These are phyloP conservation scores for Ophiostoma pallidulum DNA, from an alignment of 2,329 filamentous ascomycete species.

Conservation along the genomic window DNA sequence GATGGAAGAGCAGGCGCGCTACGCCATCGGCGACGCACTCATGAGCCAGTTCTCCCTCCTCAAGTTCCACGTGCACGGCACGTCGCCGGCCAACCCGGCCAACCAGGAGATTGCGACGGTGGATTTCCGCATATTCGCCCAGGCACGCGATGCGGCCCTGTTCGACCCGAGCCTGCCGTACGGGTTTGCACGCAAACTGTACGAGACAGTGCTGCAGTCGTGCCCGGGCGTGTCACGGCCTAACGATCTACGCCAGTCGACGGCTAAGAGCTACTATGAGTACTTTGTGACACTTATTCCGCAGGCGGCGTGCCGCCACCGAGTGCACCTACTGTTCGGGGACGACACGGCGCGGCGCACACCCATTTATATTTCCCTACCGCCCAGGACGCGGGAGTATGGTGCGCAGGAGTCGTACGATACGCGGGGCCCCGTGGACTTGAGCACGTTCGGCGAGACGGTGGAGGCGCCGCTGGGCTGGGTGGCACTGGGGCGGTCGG, in stretches of 20 bases:
- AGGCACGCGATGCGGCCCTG: slow-evolving; percentile 7
- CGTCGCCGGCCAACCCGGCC: slow-evolving; percentile 14
- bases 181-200: slow-evolving; percentile 13
- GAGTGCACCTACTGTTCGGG: slow-evolving; percentile 9
- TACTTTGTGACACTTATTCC: slow-evolving; percentile 12
- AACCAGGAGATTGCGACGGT: slow-evolving; percentile 18
- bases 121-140: slow-evolving; percentile 17
- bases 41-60: slow-evolving; percentile 16
- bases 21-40: slow-evolving; percentile 19
- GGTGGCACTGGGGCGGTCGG: slow-evolving; percentile 18
- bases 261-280: slow-evolving; percentile 12
- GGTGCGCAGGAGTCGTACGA: slow-evolving; percentile 8
- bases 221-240: slow-evolving; percentile 13
- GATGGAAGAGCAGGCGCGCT: slow-evolving; percentile 13
- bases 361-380: slow-evolving; percentile 4
- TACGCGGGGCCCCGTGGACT: neutral
- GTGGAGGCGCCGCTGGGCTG: slow-evolving; percentile 9
- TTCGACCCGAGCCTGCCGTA: slow-evolving; percentile 12
- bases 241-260: slow-evolving; percentile 12
- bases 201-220: slow-evolving; percentile 14
- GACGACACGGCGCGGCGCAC: neutral
- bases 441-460: slow-evolving; percentile 4
- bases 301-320: slow-evolving; percentile 9
- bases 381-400: slow-evolving; percentile 4
- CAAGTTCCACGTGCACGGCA: slow-evolving; percentile 16